Conservation (phyloP, 2,329 filamentous ascomycete species). For the Tetracladium maxilliforme region DNA sequence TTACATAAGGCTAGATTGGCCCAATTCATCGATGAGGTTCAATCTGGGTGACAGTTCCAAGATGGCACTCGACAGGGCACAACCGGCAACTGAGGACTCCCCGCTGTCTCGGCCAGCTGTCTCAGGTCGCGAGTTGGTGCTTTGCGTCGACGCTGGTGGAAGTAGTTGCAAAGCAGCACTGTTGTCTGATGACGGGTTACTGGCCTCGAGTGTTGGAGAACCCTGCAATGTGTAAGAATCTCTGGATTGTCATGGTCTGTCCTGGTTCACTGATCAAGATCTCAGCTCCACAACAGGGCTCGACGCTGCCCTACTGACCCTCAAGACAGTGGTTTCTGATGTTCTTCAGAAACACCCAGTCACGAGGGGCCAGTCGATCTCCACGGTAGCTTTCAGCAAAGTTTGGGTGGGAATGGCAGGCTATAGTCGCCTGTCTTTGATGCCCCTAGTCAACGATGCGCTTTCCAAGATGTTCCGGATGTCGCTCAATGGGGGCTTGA, state of each 20-base stretch:
- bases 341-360: conserved; percentile 8
- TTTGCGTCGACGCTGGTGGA: too few species aligned
- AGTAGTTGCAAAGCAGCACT: too few species aligned
- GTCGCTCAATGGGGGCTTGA: conserved; percentile 8
- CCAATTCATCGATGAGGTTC: too few species aligned
- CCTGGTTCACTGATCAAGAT: conserved; percentile 5
- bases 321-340: conserved; percentile 11
- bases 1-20: too few species aligned
- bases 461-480: conserved; percentile 15
- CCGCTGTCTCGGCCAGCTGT: too few species aligned
- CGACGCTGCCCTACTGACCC: conserved; percentile 10
- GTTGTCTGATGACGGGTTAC: too few species aligned
- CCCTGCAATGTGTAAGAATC: conserved; percentile 22
- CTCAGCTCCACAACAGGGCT: conserved; percentile 13
- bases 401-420: conserved; percentile 25
- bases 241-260: not conserved
- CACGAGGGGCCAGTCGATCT: conserved; percentile 4
- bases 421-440: conserved; percentile 18
- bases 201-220: too few species aligned
- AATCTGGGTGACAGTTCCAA: too few species aligned
- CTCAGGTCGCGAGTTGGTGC: too few species aligned
- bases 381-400: conserved; percentile 9
- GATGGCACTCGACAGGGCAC: too few species aligned
- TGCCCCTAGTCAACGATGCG: conserved; percentile 10
- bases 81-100: too few species aligned